Base-by-base conservation (phyloP, 1,139 yeast genomes). In the Yamadazyma atlantica region DNA sequence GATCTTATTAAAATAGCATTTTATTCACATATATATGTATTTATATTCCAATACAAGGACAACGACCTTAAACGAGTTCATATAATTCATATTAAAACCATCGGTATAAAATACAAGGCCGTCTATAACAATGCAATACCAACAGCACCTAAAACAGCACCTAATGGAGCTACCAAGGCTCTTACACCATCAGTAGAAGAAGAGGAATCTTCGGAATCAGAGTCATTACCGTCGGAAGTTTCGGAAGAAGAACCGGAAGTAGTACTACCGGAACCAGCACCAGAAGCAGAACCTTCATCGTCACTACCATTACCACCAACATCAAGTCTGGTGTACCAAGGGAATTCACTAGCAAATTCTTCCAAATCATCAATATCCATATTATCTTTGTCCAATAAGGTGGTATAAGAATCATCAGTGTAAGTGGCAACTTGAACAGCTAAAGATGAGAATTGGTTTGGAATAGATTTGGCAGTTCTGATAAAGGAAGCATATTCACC, bases 381-480 rank as follows among this genome's bases (percentile, higher is more conserved):
- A 13, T 41, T 44, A 23, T 43, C 54, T 34, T 60, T 47, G 29
- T 58, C 55, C 50, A 69, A 59, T 42, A 70, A 53, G 10, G 75
- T 66, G 21, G 76, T 70, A 53, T 70, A 55, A 5, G 58, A 51
- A 44, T 65, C 66, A 46, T 66, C 69, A n/a, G 58, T 67, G 48
- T 69, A 69, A 32, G 75, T 69, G 22, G 50, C 56, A 10, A 68
- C 69, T 43, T 60, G 49, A 34, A 55, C 42, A 32, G 75, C 75
- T 47, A 70, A 60, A 7, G 60, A 45, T 9, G 68, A 58, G 36
- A 69, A 54, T n/a, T 46, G 65, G 3, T 53, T 50, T 10, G 75
- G 75, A 22, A 65, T 57, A 29, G 44, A 35, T 4, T 39, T 36
- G 24, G 73, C 75, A 19, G 75, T 67, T 26, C 48, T 57, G 36